These are phyloP conservation scores for Lipomyces yarrowii DNA, from an alignment of 1,139 yeast species.

Conservation along the genomic window DNA sequence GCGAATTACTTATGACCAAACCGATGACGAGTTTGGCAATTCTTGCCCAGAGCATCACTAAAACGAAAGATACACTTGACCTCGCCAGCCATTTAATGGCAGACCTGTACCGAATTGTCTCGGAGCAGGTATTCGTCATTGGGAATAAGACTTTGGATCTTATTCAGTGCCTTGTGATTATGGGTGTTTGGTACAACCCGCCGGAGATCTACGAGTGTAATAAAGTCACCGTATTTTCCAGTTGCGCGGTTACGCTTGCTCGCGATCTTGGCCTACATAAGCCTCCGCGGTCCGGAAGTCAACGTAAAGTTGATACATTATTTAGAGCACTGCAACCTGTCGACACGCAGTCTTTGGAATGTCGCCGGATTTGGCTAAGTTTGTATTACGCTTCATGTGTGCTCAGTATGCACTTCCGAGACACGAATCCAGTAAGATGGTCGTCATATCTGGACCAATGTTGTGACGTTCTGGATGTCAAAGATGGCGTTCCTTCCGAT, in stretches of 20 bases:
- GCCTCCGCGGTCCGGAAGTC: slow-evolving; percentile 5
- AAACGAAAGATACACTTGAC: slow-evolving; percentile 4
- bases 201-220: slow-evolving; percentile 82
- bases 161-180: slow-evolving; percentile 60
- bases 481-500: slow-evolving; percentile 36
- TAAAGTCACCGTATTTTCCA: slow-evolving; percentile 69
- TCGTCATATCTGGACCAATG: slow-evolving; percentile 66
- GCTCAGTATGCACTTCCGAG: slow-evolving; percentile 40
- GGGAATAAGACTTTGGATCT: slow-evolving; percentile 77
- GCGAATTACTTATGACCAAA: background rate
- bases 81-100: slow-evolving; percentile 37
- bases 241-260: slow-evolving; percentile 67
- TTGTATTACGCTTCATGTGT: slow-evolving; percentile 40
- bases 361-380: slow-evolving; percentile 42
- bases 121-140: slow-evolving; percentile 64
- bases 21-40: slow-evolving; percentile 1
- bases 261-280: slow-evolving; percentile 76
- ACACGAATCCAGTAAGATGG: slow-evolving; percentile 42
- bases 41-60: background rate
- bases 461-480: slow-evolving; percentile 51
- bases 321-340: slow-evolving; percentile 6
- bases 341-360: slow-evolving; percentile 44
- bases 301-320: background rate
- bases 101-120: slow-evolving; percentile 52
- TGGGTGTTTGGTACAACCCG: slow-evolving; percentile 79